These are phyloP conservation scores for Celoporthe dispersa DNA, from an alignment of 2,329 filamentous ascomycete genomes.

Conservation along the genomic window DNA sequence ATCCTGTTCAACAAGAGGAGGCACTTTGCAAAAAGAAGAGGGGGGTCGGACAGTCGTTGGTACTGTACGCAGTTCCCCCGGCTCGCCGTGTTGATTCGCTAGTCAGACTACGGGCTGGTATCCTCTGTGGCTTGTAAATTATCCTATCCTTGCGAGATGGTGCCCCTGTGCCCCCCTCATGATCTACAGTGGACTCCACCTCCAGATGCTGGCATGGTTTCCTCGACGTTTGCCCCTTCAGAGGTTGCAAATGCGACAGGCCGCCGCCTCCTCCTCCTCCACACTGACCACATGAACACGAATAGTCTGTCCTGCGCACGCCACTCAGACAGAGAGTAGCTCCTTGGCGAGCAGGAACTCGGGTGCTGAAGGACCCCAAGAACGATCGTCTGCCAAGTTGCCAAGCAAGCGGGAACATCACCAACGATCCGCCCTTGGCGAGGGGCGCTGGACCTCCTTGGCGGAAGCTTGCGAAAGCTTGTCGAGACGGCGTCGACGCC, in stretches of 20 bases:
- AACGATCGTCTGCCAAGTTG: not conserved
- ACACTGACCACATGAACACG: no score
- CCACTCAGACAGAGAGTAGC: not conserved
- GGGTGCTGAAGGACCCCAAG: not conserved
- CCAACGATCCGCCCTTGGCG: not conserved
- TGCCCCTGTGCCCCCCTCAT: not conserved
- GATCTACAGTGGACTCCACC: not conserved
- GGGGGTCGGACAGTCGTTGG: no score
- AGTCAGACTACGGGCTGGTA: not conserved
- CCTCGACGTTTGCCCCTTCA: not conserved
- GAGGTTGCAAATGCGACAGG: no score
- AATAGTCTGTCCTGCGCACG: not conserved
- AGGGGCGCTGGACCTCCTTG: not conserved
- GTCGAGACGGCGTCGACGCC: not conserved
- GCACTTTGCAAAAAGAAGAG: no score
- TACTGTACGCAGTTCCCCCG: no score
- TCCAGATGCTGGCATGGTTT: not conserved
- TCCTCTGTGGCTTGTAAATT: not conserved
- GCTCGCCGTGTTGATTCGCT: no score
- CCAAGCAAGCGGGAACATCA: constrained; percentile 2
- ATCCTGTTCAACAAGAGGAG: not conserved
- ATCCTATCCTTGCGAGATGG: not conserved
- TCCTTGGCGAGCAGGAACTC: not conserved
- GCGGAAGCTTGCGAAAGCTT: constrained; percentile 5
- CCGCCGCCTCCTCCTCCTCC: no score